Evolutionary conservation across 345 rosid genomes (phyloP).

Genomic region (Dovyalis caffra): DNA sequence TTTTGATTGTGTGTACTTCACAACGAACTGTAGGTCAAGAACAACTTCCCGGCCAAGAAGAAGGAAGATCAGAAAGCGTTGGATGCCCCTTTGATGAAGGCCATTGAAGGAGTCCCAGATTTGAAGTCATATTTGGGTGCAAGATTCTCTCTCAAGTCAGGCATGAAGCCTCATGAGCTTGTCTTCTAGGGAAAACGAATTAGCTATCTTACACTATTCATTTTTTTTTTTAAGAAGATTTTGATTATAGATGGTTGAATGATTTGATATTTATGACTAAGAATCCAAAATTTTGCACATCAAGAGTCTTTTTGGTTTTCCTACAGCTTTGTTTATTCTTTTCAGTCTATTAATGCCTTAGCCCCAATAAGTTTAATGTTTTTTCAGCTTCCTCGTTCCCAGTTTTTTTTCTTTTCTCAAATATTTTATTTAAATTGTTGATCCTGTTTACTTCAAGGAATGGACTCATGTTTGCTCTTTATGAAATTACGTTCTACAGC

Average conservation of each 20-base stretch:
- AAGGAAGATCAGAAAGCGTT: slow-evolving; percentile 70
- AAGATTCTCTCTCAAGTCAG: slow-evolving; percentile 42
- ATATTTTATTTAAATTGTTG: background rate
- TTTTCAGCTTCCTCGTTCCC: background rate
- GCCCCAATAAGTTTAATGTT: background rate
- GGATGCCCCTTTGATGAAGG: slow-evolving; percentile 48
- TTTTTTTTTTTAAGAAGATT: background rate
- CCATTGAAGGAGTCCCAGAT: slow-evolving; percentile 61
- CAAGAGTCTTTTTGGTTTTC: background rate
- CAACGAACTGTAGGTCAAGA: slow-evolving; percentile 43
- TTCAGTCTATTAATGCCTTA: background rate
- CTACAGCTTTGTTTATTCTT: background rate
- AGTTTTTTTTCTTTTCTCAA: background rate
- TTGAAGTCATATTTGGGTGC: slow-evolving; percentile 59
- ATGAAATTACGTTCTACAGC: background rate
- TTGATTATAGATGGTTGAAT: background rate
- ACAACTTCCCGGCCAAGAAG: slow-evolving; percentile 55
- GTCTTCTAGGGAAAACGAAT: slow-evolving; percentile 45
- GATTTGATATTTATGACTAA: background rate
- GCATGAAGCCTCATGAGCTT: slow-evolving; percentile 87
- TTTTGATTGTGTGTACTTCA: background rate
- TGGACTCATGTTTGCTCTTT: background rate
- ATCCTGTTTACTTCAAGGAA: background rate
- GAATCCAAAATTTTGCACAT: background rate
- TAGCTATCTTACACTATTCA: background rate